A percentile compares a stretch with the other conserved stretches of the same genome.
phyloP scores from a whole-genome alignment of 768 basidiomycete species.

The Cystofilobasidium capitatum region DNA sequence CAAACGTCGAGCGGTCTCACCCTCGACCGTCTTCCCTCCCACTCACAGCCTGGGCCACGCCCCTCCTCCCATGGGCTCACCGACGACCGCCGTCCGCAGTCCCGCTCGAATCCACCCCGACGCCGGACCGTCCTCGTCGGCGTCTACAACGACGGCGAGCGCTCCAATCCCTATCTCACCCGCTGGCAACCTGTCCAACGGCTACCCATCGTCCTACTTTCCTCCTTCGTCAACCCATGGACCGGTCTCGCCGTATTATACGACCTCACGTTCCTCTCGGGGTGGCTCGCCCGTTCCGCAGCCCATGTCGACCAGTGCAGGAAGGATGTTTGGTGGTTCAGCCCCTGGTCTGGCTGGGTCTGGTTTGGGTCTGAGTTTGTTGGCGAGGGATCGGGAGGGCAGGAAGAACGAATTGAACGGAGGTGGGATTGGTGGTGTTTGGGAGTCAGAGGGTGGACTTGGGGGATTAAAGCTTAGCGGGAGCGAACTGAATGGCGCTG shows the following conservation, averaged over 20 bases:
- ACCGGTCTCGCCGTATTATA: neutral
- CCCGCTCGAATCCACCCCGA: neutral
- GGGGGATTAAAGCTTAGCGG: neutral
- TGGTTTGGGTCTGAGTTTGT: neutral
- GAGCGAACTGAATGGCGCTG: neutral
- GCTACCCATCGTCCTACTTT: neutral
- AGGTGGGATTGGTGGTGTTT: neutral
- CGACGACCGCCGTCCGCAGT: neutral
- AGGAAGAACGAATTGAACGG: neutral
- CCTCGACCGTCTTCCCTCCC: constrained; percentile 12
- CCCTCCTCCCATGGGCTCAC: neutral
- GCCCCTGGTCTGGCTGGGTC: neutral
- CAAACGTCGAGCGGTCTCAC: constrained; percentile 19
- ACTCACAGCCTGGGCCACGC: neutral
- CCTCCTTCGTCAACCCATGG: neutral
- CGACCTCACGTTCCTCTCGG: neutral
- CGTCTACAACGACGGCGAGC: neutral
- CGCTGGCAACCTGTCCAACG: neutral
- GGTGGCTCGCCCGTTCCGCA: neutral
- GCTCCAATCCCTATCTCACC: neutral
- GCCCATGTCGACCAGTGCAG: neutral
- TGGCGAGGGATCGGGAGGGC: neutral
- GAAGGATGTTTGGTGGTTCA: neutral
- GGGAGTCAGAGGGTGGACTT: neutral
- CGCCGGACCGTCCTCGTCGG: neutral